phyloP scores from a whole-genome alignment of 495 filamentous ascomycete genomes.

The Elaphomyces granulatus region DNA sequence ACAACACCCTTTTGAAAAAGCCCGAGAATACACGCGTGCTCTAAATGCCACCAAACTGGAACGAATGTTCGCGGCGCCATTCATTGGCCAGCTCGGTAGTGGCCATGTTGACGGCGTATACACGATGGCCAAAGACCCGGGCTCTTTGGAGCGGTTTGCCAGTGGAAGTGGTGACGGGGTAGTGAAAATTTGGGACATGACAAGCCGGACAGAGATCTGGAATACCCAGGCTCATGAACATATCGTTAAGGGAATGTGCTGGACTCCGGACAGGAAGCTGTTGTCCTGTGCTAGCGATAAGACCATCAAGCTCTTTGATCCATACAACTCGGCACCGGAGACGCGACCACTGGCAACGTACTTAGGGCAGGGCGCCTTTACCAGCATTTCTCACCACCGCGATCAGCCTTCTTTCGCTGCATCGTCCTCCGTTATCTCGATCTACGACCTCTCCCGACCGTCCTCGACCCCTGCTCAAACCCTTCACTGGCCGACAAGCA shows the following conservation, averaged over 20 bases:
- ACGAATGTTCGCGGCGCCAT: conserved; percentile 91
- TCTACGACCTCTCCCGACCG: conserved; percentile 71
- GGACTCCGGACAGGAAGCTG: conserved; percentile 70
- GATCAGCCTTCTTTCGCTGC: conserved; percentile 59
- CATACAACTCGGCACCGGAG: conserved; percentile 54
- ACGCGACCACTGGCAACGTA: conserved; percentile 62
- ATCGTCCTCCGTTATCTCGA: conserved; percentile 62
- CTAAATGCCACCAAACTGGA: conserved; percentile 89
- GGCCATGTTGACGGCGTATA: conserved; percentile 94
- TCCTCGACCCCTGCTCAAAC: conserved; percentile 61
- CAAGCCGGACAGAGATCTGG: conserved; percentile 65
- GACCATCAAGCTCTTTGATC: conserved; percentile 81
- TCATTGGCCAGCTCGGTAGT: conserved; percentile 70
- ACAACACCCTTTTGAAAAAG: conserved; percentile 87
- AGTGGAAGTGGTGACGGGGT: conserved; percentile 76
- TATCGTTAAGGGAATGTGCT: conserved; percentile 83
- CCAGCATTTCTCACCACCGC: conserved; percentile 70
- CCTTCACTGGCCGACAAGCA: conserved; percentile 70
- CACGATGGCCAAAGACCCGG: conserved; percentile 54
- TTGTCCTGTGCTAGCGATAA: conserved; percentile 82
- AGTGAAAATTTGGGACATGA: conserved; percentile 87
- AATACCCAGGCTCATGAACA: conserved; percentile 68
- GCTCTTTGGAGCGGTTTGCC: conserved; percentile 53
- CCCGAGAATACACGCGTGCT: conserved; percentile 79
- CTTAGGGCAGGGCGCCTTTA: conserved; percentile 69